These are phyloP conservation scores for Torrubiellomyces zombiae DNA, from an alignment of 2,329 filamentous ascomycete genomes.

Conservation along the genomic window DNA sequence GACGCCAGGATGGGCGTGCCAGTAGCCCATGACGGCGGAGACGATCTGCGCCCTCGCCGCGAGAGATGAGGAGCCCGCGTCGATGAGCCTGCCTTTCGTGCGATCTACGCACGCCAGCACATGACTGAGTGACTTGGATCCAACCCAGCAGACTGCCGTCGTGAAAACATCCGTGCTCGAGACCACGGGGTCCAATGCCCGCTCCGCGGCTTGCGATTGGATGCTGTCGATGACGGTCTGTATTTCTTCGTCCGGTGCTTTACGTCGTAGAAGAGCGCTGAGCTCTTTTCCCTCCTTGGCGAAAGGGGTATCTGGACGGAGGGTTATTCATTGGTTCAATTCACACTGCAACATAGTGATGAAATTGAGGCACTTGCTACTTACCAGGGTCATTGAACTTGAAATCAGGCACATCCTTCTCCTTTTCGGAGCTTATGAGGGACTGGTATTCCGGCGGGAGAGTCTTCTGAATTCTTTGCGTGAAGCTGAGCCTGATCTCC, in stretches of 20 bases:
- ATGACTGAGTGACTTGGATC: conserved; percentile 90
- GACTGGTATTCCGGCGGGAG: conserved; percentile 68
- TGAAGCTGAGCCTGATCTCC: conserved; percentile 91
- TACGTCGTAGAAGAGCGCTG: conserved; percentile 61
- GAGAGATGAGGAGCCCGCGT: conserved; percentile 59
- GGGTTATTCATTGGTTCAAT: conserved; percentile 1
- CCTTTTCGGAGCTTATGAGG: conserved; percentile 72
- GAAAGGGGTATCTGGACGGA: conserved; percentile 54
- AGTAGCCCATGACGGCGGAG: conserved; percentile 78
- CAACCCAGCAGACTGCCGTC: conserved; percentile 82
- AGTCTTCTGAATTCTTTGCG: conserved; percentile 88
- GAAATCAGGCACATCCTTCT: conserved; percentile 91
- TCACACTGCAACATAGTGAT: not conserved
- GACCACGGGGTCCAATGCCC: conserved; percentile 61
- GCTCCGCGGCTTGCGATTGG: conserved; percentile 56
- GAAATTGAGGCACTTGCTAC: conserved; percentile 12
- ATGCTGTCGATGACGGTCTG: conserved; percentile 66
- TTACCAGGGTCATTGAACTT: conserved; percentile 67
- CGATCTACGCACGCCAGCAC: conserved; percentile 92
- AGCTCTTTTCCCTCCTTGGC: conserved; percentile 72
- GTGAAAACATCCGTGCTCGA: conserved; percentile 88
- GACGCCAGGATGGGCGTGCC: conserved; percentile 80
- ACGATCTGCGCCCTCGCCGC: conserved; percentile 76
- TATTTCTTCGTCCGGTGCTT: conserved; percentile 75
- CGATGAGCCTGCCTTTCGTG: conserved; percentile 73